Percentiles rank a stretch among this genome's conserved stretches.
These are phyloP conservation scores for Rhamnella rubrinervis DNA, from an alignment of 331 rosid species.

Conservation along the genomic window DNA sequence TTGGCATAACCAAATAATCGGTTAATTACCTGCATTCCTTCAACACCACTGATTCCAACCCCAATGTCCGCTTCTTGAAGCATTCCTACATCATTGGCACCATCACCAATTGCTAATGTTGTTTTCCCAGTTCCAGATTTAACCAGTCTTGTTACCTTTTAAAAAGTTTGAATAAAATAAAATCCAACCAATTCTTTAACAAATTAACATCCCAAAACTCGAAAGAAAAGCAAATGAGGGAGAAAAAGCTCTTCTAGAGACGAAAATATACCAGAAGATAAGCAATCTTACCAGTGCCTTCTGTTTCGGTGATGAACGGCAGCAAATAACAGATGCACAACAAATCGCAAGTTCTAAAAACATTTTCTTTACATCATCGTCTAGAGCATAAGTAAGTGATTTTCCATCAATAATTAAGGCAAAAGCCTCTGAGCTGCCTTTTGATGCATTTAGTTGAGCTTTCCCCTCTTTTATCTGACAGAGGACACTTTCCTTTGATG, in stretches of 20 bases:
- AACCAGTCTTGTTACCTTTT: constrained; percentile 89
- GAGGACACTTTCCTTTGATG: constrained; percentile 55
- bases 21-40: constrained; percentile 94
- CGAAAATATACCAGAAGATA: constrained; percentile 1
- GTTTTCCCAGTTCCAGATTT: constrained; percentile 89
- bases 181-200: no score
- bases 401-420: constrained; percentile 95
- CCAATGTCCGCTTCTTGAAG: constrained; percentile 99
- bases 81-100: constrained; percentile 99
- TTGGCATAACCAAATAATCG: constrained; percentile 10
- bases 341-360: constrained; percentile 69
- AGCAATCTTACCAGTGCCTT: constrained; percentile 73
- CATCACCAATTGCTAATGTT: constrained; percentile 93
- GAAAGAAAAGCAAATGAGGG: neutral
- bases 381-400: constrained; percentile 83
- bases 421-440: constrained; percentile 58
- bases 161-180: neutral
- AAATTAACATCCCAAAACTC: neutral
- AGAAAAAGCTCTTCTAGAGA: neutral
- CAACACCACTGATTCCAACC: constrained; percentile 91
- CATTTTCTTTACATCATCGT: constrained; percentile 54
- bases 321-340: constrained; percentile 94
- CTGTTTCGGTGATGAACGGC: constrained; percentile 97
- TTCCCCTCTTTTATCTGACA: constrained; percentile 58
- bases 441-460: constrained; percentile 50